phyloP scores from a whole-genome alignment of 164 flowering plant species.

The Piper longum region DNA sequence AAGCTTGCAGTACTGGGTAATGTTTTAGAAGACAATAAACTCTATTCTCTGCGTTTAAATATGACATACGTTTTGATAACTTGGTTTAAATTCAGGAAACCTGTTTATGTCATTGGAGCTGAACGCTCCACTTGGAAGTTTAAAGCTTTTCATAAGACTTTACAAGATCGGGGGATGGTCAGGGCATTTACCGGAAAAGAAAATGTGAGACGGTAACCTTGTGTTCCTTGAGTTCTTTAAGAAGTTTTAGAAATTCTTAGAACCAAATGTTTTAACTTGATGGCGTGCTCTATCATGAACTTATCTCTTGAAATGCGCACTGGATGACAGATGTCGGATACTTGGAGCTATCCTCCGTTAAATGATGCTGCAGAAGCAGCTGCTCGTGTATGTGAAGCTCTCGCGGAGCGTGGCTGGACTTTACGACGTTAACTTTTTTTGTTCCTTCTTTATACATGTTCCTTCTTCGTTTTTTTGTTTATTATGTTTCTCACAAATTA shows the following conservation, averaged over 20 bases:
- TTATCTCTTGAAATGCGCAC: neutral
- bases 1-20: conserved; percentile 98
- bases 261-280: too few relatives aligned
- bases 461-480: neutral
- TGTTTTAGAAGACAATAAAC: conserved; percentile 3
- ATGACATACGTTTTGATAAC: too few relatives aligned
- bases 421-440: conserved; percentile 16
- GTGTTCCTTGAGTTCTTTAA: too few relatives aligned
- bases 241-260: too few relatives aligned
- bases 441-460: neutral
- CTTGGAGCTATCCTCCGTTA: conserved; percentile 86
- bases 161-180: conserved; percentile 72
- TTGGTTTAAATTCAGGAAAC: conserved; percentile 41
- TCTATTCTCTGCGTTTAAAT: neutral
- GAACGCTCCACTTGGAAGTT: conserved; percentile 88
- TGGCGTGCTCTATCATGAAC: too few relatives aligned
- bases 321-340: conserved; percentile 46
- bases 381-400: conserved; percentile 39
- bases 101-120: conserved; percentile 84
- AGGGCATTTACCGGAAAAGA: conserved; percentile 75
- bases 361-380: conserved; percentile 81
- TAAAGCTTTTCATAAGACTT: conserved; percentile 57
- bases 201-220: conserved; percentile 49
- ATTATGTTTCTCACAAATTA: neutral
- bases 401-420: conserved; percentile 72